phyloP scores from a whole-genome alignment of 371 early-diverging fungal genomes.

The Phascolomyces articulosus region DNA sequence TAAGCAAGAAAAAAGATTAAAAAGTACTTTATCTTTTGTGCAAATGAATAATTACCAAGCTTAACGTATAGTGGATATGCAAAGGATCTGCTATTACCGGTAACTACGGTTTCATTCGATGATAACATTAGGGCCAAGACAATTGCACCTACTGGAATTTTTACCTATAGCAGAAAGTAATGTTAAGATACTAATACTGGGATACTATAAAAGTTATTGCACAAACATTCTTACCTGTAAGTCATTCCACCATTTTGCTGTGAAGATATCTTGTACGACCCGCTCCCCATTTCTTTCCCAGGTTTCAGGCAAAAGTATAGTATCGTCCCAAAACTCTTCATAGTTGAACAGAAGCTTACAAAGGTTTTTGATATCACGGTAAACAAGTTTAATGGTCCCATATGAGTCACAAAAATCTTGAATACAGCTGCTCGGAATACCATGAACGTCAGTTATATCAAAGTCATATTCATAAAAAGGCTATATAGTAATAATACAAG shows the following conservation, averaged over 20 bases:
- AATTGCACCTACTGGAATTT: neutral
- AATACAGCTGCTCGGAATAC: neutral
- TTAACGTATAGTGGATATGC: neutral
- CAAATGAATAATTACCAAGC: neutral
- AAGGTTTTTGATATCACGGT: slow-evolving; percentile 2
- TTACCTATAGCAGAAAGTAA: neutral
- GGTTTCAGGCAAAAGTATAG: neutral
- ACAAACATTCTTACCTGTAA: neutral
- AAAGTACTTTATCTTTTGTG: too few species aligned
- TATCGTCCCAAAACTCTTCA: neutral
- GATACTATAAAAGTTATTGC: neutral
- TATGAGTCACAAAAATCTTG: neutral
- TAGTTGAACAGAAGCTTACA: neutral
- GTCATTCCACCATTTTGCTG: slow-evolving; percentile 4
- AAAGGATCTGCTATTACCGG: neutral
- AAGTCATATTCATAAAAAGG: neutral
- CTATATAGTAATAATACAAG: neutral
- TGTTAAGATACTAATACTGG: neutral
- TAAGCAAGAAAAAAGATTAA: neutral
- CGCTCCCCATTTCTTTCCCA: neutral
- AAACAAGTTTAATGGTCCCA: slow-evolving; percentile 1
- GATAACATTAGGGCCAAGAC: neutral
- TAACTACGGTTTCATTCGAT: neutral
- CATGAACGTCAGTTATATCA: neutral
- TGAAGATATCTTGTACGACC: neutral